Percentiles rank a stretch among this genome's conserved stretches.
Evolutionary conservation across 495 filamentous ascomycete species (phyloP).

Genomic region (Amorphotheca resinae): DNA sequence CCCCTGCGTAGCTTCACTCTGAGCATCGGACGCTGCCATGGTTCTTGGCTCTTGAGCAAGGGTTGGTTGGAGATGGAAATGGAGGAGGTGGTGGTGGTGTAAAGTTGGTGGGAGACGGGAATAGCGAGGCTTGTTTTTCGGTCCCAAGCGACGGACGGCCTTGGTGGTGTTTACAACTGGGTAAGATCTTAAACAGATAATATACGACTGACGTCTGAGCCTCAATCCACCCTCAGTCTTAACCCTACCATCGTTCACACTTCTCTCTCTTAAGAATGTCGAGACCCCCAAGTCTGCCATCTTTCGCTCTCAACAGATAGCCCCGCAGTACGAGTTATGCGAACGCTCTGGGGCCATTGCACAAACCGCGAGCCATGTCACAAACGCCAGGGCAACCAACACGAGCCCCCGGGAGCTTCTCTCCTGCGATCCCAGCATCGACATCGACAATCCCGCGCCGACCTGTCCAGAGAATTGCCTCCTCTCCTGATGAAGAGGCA

Average conservation of each 20-base stretch:
- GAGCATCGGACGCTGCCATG: not conserved
- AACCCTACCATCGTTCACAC: too few species aligned
- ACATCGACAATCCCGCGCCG: slow-evolving; percentile 26
- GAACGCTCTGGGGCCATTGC: slow-evolving; percentile 15
- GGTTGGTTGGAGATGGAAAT: not conserved
- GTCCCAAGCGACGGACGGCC: too few species aligned
- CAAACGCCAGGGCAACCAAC: slow-evolving; percentile 34
- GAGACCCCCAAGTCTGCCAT: too few species aligned
- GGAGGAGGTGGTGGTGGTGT: not conserved
- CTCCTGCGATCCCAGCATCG: slow-evolving; percentile 31
- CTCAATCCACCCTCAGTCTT: too few species aligned
- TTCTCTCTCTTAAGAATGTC: too few species aligned
- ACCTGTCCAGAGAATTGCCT: slow-evolving; percentile 29
- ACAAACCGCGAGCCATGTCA: slow-evolving; percentile 27
- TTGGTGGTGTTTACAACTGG: too few species aligned
- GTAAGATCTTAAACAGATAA: too few species aligned
- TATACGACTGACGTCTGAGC: too few species aligned
- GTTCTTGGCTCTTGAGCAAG: not conserved
- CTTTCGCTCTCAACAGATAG: too few species aligned
- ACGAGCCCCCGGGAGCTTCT: slow-evolving; percentile 43
- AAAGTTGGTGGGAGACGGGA: too few species aligned
- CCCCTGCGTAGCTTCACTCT: not conserved
- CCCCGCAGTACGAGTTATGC: slow-evolving; percentile 16
- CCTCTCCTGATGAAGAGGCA: slow-evolving; percentile 21
- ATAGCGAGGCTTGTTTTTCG: too few species aligned